Evolutionary conservation across 2,329 filamentous ascomycete species (phyloP), one percentile per base, ranked within the genome.

Genomic region (Clonostachys solani): DNA sequence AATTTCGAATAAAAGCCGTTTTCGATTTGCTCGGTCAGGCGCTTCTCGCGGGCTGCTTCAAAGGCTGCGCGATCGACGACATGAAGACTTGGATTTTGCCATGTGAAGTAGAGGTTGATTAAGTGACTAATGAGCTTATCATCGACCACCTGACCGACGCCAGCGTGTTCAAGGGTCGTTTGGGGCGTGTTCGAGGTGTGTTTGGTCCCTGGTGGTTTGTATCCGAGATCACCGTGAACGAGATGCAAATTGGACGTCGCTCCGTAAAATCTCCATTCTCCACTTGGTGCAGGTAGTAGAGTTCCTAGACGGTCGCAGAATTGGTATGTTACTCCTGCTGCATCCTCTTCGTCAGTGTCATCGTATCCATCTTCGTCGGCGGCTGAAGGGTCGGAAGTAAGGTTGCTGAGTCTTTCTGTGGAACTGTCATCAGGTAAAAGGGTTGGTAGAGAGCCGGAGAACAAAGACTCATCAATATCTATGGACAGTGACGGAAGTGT

Each of bases 1-100:
- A 52, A 52, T 40, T 59, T 54, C 0, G 56, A 60, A 34, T 58
- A 59, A 41, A 56, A 58, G 2, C 53, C 48, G 6, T 48, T 57
- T 5, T 19, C 47, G 1, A 46, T 48, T 2, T 47, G 47, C 5
- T 49, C 34, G 9, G 43, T 16, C 18, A 46, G 13, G 15, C 42
- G 44, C 6, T 55, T 55, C 3, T 51, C 49, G 6, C 44, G 45
- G 15, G 49, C 54, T 7, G 47, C 23, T 12, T 53, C 51, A 38
- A 58, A 59, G 2, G 49, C 19, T 4, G 49, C 46, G n/a, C 55
- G 47, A 10, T 60, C 56, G 1, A 59, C 53, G 1, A 58, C 51
- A 33, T 58, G 54, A 8, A 54, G 51, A 6, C 50, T 46, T 2
- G 56, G 57, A 9, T 60, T 52, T 29, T 59, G 51, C 57, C 57